Conservation (phyloP, 2,329 filamentous ascomycete species). For the Penicillium nordicum region DNA sequence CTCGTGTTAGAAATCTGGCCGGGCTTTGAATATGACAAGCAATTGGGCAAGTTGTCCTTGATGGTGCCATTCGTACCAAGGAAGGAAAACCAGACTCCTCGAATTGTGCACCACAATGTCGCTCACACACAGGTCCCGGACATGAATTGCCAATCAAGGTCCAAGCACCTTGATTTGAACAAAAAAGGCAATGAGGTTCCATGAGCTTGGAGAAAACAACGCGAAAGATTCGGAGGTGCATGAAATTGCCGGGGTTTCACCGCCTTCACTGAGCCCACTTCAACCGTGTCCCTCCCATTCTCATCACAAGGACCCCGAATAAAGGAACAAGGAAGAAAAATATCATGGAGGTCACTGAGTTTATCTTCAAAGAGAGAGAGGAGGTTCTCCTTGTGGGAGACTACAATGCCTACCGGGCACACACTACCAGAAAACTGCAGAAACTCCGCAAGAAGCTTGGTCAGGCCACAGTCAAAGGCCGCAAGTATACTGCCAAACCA, state of each 20-base stretch:
- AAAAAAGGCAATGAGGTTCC: slow-evolving; percentile 5
- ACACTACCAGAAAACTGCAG: slow-evolving; percentile 75
- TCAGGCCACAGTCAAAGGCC: slow-evolving; percentile 76
- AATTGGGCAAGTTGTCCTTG: slow-evolving; percentile 14
- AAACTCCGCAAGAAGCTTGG: slow-evolving; percentile 81
- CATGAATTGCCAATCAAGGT: background rate
- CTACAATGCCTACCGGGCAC: slow-evolving; percentile 77
- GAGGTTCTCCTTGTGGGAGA: slow-evolving; percentile 83
- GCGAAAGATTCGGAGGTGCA: slow-evolving; percentile 26
- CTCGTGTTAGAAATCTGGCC: slow-evolving; percentile 6
- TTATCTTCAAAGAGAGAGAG: slow-evolving; percentile 74
- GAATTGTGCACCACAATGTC: background rate
- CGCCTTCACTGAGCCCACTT: slow-evolving; percentile 25
- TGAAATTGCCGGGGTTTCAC: slow-evolving; percentile 28
- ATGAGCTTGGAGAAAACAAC: slow-evolving; percentile 14
- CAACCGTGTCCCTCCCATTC: slow-evolving; percentile 15
- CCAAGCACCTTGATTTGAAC: background rate
- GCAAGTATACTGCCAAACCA: slow-evolving; percentile 74
- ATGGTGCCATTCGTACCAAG: slow-evolving; percentile 20
- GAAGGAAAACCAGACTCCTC: slow-evolving; percentile 3
- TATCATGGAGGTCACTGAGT: slow-evolving; percentile 84
- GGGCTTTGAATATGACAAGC: background rate
- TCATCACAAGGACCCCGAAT: slow-evolving; percentile 3
- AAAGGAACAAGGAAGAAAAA: background rate
- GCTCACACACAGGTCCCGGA: background rate